Conservation (phyloP, 805 yeast genomes). For the Candida ulmi region DNA sequence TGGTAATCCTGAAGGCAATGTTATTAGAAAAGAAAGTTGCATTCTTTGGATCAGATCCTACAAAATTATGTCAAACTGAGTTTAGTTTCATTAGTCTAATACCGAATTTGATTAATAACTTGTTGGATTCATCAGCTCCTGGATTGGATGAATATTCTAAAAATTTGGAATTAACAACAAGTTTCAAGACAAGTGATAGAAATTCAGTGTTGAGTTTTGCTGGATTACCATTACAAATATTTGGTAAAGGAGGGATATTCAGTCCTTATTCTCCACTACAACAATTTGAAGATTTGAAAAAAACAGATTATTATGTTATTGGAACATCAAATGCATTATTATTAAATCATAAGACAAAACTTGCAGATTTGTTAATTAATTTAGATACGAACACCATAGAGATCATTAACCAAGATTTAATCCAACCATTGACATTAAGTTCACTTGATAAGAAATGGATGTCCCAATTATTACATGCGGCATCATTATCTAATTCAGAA, state of each 20-base stretch:
- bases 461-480: constrained; percentile 42
- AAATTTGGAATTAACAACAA: constrained; percentile 50
- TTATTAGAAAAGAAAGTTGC: constrained; percentile 69
- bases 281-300: constrained; percentile 70
- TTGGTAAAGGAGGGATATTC: constrained; percentile 83
- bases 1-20: constrained; percentile 71
- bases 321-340: constrained; percentile 88
- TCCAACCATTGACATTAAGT: constrained; percentile 40
- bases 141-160: constrained; percentile 48
- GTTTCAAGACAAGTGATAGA: constrained; percentile 74
- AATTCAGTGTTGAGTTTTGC: constrained; percentile 70
- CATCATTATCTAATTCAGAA: constrained; percentile 36
- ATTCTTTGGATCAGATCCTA: constrained; percentile 76
- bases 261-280: constrained; percentile 93
- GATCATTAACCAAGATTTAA: constrained; percentile 38
- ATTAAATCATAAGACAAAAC: constrained; percentile 52
- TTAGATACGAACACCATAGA: constrained; percentile 49
- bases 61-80: constrained; percentile 74
- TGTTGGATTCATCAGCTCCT: constrained; percentile 81
- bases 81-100: constrained; percentile 78
- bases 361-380: constrained; percentile 70
- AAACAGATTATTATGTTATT: constrained; percentile 60
- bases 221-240: constrained; percentile 84
- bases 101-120: constrained; percentile 69
- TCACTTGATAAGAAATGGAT: constrained; percentile 74